Evolutionary conservation across 805 yeast genomes (phyloP).

Genomic region (Lipomyces yamadae): DNA sequence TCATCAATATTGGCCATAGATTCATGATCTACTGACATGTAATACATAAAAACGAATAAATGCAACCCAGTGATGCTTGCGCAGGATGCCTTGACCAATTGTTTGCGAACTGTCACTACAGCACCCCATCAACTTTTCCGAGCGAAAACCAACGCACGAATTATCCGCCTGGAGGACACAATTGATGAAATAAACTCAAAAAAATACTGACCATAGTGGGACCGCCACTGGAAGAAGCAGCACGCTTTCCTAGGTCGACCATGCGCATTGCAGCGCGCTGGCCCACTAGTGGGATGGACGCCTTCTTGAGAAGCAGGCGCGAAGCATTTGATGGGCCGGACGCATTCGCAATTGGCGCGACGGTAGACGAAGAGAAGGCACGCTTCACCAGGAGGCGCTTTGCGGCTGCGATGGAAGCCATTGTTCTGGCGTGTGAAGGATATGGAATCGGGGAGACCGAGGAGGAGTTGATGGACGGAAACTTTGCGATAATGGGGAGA

Average conservation of each 20-base stretch:
- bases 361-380: conserved; percentile 24
- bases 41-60: neutral
- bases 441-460: conserved; percentile 6
- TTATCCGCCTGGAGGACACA: neutral
- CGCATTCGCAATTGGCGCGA: conserved; percentile 20
- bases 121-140: neutral
- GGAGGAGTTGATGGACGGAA: conserved; percentile 10
- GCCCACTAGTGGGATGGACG: conserved; percentile 38
- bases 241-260: conserved; percentile 40
- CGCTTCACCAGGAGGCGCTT: conserved; percentile 37
- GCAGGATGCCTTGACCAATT: neutral
- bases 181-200: neutral
- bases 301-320: conserved; percentile 28
- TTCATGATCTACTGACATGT: neutral
- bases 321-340: conserved; percentile 18
- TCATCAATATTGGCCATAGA: neutral
- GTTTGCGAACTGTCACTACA: neutral
- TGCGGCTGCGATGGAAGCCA: conserved; percentile 31
- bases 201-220: conserved; percentile 41
- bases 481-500: conserved; percentile 2
- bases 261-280: conserved; percentile 44
- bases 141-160: neutral
- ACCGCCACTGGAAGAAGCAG: conserved; percentile 44
- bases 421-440: conserved; percentile 5
- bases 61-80: neutral